A percentile compares a stretch with the other conserved stretches of the same genome.
Conservation (phyloP, 176 grass and related monocot genomes). For the Musa itinerans region DNA sequence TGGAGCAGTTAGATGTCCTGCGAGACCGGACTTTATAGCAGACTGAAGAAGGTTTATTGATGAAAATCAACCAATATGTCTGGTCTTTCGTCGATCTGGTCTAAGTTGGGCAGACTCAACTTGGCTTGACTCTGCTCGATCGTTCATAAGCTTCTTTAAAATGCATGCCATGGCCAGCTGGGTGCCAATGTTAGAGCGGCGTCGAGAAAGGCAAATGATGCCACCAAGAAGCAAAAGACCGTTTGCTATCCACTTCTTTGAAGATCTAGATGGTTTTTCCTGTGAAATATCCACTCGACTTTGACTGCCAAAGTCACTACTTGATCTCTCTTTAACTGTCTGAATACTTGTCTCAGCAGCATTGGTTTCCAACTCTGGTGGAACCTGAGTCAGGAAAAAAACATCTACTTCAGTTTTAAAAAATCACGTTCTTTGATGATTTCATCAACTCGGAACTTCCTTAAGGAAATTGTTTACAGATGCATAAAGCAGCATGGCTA, state of each 20-base stretch:
- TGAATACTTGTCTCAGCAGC: neutral
- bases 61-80: neutral
- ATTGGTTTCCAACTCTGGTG: constrained; percentile 18
- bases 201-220: constrained; percentile 65
- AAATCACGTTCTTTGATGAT: neutral
- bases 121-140: neutral
- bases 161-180: constrained; percentile 76
- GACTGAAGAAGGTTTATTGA: neutral
- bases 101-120: neutral
- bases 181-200: constrained; percentile 48
- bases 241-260: constrained; percentile 47
- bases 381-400: constrained; percentile 22
- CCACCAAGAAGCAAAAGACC: constrained; percentile 64
- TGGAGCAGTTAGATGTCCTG: too few relatives aligned
- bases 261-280: constrained; percentile 24
- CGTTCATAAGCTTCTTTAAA: constrained; percentile 48
- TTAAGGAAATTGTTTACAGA: too few relatives aligned
- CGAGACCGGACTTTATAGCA: neutral
- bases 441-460: neutral
- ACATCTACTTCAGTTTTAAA: neutral
- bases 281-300: constrained; percentile 20
- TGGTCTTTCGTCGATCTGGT: neutral
- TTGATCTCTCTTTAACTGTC: neutral
- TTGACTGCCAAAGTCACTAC: constrained; percentile 8
- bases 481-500: too few relatives aligned